Evolutionary conservation across 2,329 filamentous ascomycete genomes (phyloP), one percentile per base, ranked within the genome.

Genomic region (Cercospora janseana): DNA sequence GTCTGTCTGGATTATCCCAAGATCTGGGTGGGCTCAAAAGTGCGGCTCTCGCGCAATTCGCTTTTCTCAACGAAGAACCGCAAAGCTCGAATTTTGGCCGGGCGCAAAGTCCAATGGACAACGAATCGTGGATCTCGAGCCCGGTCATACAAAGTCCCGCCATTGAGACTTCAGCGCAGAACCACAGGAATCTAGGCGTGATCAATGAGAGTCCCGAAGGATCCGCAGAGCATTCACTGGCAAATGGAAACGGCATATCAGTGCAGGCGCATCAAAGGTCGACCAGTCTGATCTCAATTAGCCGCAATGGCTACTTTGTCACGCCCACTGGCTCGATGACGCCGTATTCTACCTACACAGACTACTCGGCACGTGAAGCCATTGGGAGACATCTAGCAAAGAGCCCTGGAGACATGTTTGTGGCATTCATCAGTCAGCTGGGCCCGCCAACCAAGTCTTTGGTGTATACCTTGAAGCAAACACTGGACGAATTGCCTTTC

Each of bases 391-490:
- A 52, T 15, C 44, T 59, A 1, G 57, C 51, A 2, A 59, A 63
- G 32, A 61, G 55, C 21, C 62, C 91, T 0, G 82, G 86, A 0
- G 89, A 95, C 51, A 94, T 97, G 58, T 97, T 97, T 66, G 83
- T 89, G 8, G 78, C 91, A 4, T 98, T 97, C 68, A 95, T 98
- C 52, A 77, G 80, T 15, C 82, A 93, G 58, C 75, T 98, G 16
- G 93, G 93, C 0, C 93, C 93, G 1, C 93, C 92, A 0, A 95
- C 96, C 83, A 95, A 95, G 69, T 96, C 92, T 0, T 73, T 98
- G n/a, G 88, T 89, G 2, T 93, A 87, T 61, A 97, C 93, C 0
- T 71, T 98, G 29, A 88, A 89, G 8, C 86, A 94, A 65, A 90
- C 95, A 7, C 80, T 98, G 6, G 85, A 88, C 46, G 90, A 95